Percentiles rank a stretch among this genome's conserved stretches.
Conservation (phyloP, 2,329 filamentous ascomycete genomes). For the Pseudohalonectria lignicola region DNA sequence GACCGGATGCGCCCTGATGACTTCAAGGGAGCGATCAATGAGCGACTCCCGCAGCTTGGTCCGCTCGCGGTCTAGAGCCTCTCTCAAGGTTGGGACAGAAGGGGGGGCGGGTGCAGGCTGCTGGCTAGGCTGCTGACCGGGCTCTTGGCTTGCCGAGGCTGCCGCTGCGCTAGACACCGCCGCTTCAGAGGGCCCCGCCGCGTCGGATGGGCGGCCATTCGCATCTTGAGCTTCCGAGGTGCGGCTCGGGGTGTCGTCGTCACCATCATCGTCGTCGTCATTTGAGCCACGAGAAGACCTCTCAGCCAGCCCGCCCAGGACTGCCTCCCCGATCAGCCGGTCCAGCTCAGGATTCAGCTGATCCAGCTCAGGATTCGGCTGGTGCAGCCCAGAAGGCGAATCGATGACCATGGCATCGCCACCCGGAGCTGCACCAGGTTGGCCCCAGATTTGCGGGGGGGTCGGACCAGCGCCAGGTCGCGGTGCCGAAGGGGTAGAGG, state of each 20-base stretch:
- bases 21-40: slow-evolving; percentile 82
- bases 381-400: no score
- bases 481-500: no score
- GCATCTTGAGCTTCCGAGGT: slow-evolving; percentile 2
- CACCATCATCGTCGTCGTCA: slow-evolving; percentile 14
- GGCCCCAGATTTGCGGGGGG: no score
- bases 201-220: no score
- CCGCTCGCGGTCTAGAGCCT: slow-evolving; percentile 71
- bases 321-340: slow-evolving; percentile 12
- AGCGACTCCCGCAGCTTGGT: slow-evolving; percentile 62
- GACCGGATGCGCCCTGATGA: slow-evolving; percentile 77
- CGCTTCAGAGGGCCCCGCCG: no score
- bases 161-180: no score
- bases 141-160: neutral
- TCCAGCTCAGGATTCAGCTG: slow-evolving; percentile 13
- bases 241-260: slow-evolving; percentile 1
- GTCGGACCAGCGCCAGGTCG: no score
- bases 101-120: slow-evolving; percentile 9
- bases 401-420: slow-evolving; percentile 21
- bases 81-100: no score
- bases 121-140: slow-evolving; percentile 3
- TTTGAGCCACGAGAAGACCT: slow-evolving; percentile 13
- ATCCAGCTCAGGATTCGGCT: slow-evolving; percentile 13
- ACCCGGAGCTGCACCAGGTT: no score
- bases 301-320: slow-evolving; percentile 11